Percentiles rank a stretch among this genome's conserved stretches.
Conservation (phyloP, 2,329 filamentous ascomycete genomes). For the Aspergillus ruber region DNA sequence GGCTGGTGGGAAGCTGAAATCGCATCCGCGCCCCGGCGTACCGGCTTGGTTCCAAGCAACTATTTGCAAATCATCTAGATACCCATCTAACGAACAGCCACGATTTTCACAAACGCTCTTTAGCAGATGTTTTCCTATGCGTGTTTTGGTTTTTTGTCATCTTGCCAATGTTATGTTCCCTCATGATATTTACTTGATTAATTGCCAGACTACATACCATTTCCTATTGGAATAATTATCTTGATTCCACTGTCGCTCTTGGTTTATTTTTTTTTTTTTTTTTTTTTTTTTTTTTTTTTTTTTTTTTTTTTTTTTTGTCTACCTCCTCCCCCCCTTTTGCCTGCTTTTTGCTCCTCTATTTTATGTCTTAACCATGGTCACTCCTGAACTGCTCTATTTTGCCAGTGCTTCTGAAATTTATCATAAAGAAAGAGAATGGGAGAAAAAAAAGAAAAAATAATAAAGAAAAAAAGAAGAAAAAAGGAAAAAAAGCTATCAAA, state of each 20-base stretch:
- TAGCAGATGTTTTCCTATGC: not conserved
- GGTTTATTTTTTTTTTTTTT: not conserved
- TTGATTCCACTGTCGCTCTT: too few relatives aligned
- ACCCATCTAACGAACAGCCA: conserved; percentile 20
- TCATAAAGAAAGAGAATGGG: too few relatives aligned
- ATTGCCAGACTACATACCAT: not conserved
- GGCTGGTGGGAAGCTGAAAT: conserved; percentile 99
- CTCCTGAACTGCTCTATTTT: too few relatives aligned
- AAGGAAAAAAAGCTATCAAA: too few relatives aligned
- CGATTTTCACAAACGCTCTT: conserved; percentile 6
- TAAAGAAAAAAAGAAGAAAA: too few relatives aligned
- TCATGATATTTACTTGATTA: not conserved
- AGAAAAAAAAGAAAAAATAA: too few relatives aligned
- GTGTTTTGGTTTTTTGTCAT: not conserved
- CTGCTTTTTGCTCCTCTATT: not conserved
- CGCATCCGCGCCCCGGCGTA: conserved; percentile 46
- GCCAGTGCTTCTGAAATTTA: too few relatives aligned
- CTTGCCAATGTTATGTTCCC: not conserved
- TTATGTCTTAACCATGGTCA: too few relatives aligned
- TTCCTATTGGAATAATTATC: not conserved
- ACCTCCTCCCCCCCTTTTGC: not conserved
- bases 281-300: not conserved
- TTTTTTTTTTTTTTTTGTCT: not conserved
- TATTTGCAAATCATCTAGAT: conserved; percentile 55
- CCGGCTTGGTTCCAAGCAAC: conserved; percentile 61